Evolutionary conservation across 2,329 filamentous ascomycete genomes (phyloP), one percentile per base, ranked within the genome.

Genomic region (Chrysoporthe cubensis): DNA sequence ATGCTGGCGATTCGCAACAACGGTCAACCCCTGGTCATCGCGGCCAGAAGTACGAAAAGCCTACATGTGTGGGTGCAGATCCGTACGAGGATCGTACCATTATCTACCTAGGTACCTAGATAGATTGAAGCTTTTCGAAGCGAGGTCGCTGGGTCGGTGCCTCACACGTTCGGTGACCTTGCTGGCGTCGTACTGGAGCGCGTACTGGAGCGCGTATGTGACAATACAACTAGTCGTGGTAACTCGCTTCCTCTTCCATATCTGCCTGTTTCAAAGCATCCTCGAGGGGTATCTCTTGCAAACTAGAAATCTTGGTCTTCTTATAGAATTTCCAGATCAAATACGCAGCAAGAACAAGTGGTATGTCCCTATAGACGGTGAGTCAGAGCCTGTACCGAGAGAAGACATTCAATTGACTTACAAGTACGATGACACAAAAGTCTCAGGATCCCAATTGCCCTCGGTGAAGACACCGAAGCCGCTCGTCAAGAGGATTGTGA

Each of bases 401-500:
- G 8, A 8, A 40, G 9, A 21, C 21, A 9, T n/a, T 16, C 16
- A 14, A 16, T 13, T 2, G 4, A 81, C 87, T 79, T 74, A 89
- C 85, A 90, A 73, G 69, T 90, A 90, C 0, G 87, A 84, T 0
- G 88, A 89, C 1, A 90, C 83, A 71, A 90, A 90, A 1, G 77
- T 79, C 26, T 82, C 82, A 0, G 85, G 73, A 66, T 84, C 80
- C 87, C 87, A 90, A 67, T 86, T 84, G 2, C 87, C 87, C 46
- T 77, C 78, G 1, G 86, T 88, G 68, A 90, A 90, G 3, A 87
- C 85, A 1, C 80, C 74, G 71, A 93, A 93, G 0, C 91, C 91
- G 48, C 88, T 87, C 4, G 91, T 93, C 52, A 93, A 81, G 3
- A 94, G 79, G 69, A 93, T 89, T 52, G 91, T 76, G 40, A 88